These are phyloP conservation scores for Phyllosticta citriasiana DNA, from an alignment of 2,329 filamentous ascomycete genomes.

Conservation along the genomic window DNA sequence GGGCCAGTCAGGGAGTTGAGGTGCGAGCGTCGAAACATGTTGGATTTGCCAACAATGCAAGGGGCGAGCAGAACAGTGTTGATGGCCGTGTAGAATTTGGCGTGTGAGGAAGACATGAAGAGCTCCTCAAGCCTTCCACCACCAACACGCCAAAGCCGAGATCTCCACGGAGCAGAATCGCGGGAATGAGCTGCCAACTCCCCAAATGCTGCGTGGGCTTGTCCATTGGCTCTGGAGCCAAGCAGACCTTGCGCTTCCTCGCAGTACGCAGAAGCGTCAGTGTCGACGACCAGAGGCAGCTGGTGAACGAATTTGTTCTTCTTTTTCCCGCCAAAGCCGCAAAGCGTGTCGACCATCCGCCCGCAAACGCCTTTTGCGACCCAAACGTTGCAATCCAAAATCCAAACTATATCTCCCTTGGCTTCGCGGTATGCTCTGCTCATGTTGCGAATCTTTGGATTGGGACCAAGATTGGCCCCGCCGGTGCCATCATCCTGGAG, in stretches of 20 bases:
- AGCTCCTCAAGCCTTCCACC: constrained; percentile 87
- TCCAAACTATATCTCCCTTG: constrained; percentile 81
- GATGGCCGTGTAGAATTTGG: constrained; percentile 97
- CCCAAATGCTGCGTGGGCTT: constrained; percentile 8
- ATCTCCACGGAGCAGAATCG: neutral
- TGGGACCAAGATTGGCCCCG: constrained; percentile 63
- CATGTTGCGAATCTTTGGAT: constrained; percentile 97
- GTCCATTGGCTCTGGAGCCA: neutral
- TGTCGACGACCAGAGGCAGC: constrained; percentile 80
- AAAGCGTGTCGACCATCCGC: constrained; percentile 80
- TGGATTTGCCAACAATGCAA: constrained; percentile 92
- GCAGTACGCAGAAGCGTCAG: constrained; percentile 22
- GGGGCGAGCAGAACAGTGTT: constrained; percentile 85
- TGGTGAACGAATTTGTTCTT: constrained; percentile 88
- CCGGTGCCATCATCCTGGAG: constrained; percentile 47
- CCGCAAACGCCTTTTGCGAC: constrained; percentile 67
- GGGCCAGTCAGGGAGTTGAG: constrained; percentile 60
- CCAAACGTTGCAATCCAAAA: constrained; percentile 96
- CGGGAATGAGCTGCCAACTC: constrained; percentile 17
- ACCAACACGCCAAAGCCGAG: constrained; percentile 18
- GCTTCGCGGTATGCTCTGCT: constrained; percentile 87
- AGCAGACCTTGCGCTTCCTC: constrained; percentile 15
- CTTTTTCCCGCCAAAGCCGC: constrained; percentile 49
- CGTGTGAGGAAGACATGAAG: constrained; percentile 87
- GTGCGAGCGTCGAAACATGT: constrained; percentile 94